Percentiles rank a stretch among this genome's conserved stretches.
Evolutionary conservation across 78 protist species (phyloP).

Genomic region (Dictyostelium firmibasis): DNA sequence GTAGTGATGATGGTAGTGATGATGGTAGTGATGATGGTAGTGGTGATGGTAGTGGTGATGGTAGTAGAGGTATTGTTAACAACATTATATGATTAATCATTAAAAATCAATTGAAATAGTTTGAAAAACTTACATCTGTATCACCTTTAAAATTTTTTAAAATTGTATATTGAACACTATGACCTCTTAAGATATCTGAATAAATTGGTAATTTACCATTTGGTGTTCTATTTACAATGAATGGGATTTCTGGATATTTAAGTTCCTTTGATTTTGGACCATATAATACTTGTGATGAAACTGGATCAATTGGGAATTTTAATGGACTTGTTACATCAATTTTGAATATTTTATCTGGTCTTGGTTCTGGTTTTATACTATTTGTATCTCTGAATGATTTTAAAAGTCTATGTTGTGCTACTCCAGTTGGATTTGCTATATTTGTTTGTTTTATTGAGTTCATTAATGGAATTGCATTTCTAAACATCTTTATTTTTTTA

Average conservation of each 20-base stretch:
- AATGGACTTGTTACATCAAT: conserved; percentile 1
- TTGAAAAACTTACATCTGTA: conserved; percentile 13
- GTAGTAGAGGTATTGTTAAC: no score
- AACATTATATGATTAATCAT: no score
- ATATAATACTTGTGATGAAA: not conserved
- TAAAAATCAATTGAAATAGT: no score
- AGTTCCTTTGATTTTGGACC: not conserved
- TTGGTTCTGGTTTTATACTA: not conserved
- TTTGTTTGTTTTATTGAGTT: not conserved
- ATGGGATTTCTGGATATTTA: conserved; percentile 27
- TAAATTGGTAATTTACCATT: conserved; percentile 33
- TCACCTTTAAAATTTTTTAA: conserved; percentile 35
- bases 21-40: not conserved
- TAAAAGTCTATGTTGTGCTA: not conserved
- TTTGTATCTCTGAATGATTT: not conserved
- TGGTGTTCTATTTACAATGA: conserved; percentile 50
- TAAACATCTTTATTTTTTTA: no score
- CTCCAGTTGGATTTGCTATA: not conserved
- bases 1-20: not conserved
- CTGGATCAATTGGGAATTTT: conserved; percentile 30
- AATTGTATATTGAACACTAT: conserved; percentile 4
- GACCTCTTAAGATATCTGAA: conserved; percentile 18
- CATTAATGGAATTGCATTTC: not conserved
- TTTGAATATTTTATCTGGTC: not conserved
- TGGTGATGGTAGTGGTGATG: not conserved